A percentile compares a stretch with the other conserved stretches of the same genome.
phyloP scores from a whole-genome alignment of 345 rosid species.

The Eucalyptus rudis region DNA sequence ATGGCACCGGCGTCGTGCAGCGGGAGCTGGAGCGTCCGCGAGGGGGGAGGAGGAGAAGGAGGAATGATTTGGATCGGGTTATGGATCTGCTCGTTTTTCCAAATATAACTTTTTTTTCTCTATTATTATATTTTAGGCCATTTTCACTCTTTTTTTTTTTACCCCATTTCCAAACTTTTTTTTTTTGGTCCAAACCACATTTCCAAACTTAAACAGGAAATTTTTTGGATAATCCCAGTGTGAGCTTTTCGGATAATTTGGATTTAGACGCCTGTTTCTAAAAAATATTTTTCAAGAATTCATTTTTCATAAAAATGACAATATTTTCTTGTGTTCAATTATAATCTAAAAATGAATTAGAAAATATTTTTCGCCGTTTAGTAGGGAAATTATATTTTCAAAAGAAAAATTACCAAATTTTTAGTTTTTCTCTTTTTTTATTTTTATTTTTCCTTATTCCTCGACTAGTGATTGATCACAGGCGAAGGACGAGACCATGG shows the following conservation, averaged over 20 bases:
- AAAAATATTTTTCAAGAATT: too few relatives aligned
- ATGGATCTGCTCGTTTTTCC: background rate
- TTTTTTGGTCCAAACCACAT: background rate
- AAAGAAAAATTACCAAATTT: too few relatives aligned
- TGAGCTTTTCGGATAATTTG: too few relatives aligned
- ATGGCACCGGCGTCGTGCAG: background rate
- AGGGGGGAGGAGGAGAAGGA: background rate
- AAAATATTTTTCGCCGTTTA: too few relatives aligned
- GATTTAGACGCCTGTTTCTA: too few relatives aligned
- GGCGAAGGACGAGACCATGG: fast-evolving
- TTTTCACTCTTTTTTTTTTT: too few relatives aligned
- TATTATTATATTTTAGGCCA: background rate
- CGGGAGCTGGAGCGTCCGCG: background rate
- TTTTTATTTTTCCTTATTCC: too few relatives aligned
- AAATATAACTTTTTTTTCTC: background rate
- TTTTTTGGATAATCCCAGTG: background rate
- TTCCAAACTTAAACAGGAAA: background rate
- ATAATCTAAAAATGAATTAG: too few relatives aligned
- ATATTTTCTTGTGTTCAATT: fast-evolving
- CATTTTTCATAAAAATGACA: too few relatives aligned
- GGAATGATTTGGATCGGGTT: background rate
- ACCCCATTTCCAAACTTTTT: background rate
- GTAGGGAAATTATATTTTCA: too few relatives aligned
- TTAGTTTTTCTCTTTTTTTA: fast-evolving
- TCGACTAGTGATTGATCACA: fast-evolving